phyloP scores from a whole-genome alignment of 2,329 filamentous ascomycete species.

The Trichoderma pleuroti region DNA sequence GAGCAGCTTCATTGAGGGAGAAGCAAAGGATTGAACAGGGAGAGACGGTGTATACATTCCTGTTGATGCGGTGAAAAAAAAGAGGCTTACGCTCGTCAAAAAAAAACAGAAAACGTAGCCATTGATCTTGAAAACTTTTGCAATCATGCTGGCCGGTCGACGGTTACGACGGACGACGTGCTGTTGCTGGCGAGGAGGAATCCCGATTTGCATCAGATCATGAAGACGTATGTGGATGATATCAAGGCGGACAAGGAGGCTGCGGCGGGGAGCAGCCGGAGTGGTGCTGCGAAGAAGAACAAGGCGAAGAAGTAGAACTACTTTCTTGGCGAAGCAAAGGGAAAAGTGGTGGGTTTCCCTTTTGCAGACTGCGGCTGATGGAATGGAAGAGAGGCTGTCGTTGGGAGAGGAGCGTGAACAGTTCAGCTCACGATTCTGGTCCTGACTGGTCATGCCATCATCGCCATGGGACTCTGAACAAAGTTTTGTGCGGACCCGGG shows the following conservation, averaged over 20 bases:
- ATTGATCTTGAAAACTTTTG: slow-evolving; percentile 55
- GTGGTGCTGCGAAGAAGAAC: slow-evolving; percentile 36
- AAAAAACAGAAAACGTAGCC: slow-evolving; percentile 50
- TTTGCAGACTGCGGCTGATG: not conserved
- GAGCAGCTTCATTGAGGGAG: not conserved
- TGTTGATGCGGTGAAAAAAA: not conserved
- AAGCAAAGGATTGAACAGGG: not conserved
- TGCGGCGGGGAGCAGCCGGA: slow-evolving; percentile 26
- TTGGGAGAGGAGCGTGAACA: not conserved
- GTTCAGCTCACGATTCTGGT: not conserved
- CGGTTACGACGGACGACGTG: slow-evolving; percentile 81
- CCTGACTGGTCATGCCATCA: rapidly evolving
- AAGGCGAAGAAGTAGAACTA: not conserved
- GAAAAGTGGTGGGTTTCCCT: not conserved
- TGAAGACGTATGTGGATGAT: slow-evolving; percentile 65
- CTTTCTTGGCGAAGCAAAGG: not conserved
- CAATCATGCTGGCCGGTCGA: slow-evolving; percentile 76
- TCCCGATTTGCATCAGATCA: slow-evolving; percentile 73
- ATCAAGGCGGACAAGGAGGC: slow-evolving; percentile 44
- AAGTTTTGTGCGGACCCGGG: not conserved
- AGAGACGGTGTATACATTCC: not conserved
- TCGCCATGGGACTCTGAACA: not conserved
- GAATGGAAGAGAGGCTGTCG: not conserved
- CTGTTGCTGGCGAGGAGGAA: slow-evolving; percentile 83
- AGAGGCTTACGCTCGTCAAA: not conserved